phyloP scores from a whole-genome alignment of 169 alveolate species.

The Plasmodium gonderi region DNA sequence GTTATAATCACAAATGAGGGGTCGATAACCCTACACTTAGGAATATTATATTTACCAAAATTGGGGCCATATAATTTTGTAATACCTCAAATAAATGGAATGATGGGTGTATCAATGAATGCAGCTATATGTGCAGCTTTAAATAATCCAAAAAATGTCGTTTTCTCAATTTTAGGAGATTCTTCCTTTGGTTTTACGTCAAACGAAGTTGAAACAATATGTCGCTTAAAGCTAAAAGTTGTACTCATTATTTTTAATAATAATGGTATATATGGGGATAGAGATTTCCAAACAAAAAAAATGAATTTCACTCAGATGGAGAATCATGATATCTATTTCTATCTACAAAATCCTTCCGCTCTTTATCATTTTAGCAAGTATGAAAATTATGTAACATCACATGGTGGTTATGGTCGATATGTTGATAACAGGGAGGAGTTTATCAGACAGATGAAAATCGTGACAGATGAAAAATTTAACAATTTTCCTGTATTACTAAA shows the following conservation, averaged over 20 bases:
- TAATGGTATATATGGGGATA: conserved; percentile 66
- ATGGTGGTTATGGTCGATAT: conserved; percentile 69
- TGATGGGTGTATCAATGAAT: conserved; percentile 74
- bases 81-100: conserved; percentile 64
- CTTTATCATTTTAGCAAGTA: conserved; percentile 51
- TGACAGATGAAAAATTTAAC: conserved; percentile 20
- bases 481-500: conserved; percentile 48
- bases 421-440: conserved; percentile 47
- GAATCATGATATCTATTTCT: conserved; percentile 4
- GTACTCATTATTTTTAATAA: conserved; percentile 57
- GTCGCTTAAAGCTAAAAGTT: conserved; percentile 39
- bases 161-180: conserved; percentile 66
- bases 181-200: conserved; percentile 71
- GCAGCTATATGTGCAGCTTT: conserved; percentile 52
- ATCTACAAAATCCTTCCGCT: conserved; percentile 57
- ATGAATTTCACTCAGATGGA: neutral
- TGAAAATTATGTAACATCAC: conserved; percentile 58
- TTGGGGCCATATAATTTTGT: conserved; percentile 57
- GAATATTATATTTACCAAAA: conserved; percentile 59
- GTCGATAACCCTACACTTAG: conserved; percentile 43
- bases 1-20: conserved; percentile 58
- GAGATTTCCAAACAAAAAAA: conserved; percentile 26
- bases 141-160: conserved; percentile 11
- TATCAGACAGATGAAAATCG: conserved; percentile 22
- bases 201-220: conserved; percentile 67